These are phyloP conservation scores for Capronia americana DNA, from an alignment of 2,329 filamentous ascomycete species.

Conservation along the genomic window DNA sequence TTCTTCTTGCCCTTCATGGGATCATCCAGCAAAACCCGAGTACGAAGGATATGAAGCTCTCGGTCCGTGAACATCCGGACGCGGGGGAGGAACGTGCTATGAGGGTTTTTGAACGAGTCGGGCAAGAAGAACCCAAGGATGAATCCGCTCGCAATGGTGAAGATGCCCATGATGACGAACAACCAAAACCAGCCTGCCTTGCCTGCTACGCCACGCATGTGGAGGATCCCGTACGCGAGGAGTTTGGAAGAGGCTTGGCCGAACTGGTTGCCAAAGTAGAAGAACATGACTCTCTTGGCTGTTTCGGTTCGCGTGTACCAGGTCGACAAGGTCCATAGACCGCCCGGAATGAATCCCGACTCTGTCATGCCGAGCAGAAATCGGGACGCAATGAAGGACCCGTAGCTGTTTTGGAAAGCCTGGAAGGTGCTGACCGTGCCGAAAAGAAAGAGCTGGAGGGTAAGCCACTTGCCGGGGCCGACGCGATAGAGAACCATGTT, in stretches of 20 bases:
- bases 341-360: constrained; percentile 63
- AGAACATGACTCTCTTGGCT: constrained; percentile 60
- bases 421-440: constrained; percentile 63
- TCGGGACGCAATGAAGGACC: constrained; percentile 57
- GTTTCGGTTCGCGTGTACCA: constrained; percentile 63
- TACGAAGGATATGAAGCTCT: constrained; percentile 51
- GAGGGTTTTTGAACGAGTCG: constrained; percentile 54
- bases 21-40: constrained; percentile 54
- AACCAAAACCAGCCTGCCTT: constrained; percentile 65
- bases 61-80: constrained; percentile 48
- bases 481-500: constrained; percentile 60
- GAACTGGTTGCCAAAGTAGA: constrained; percentile 64
- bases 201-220: constrained; percentile 57
- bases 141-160: constrained; percentile 54
- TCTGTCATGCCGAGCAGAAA: constrained; percentile 62
- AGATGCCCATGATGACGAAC: constrained; percentile 60
- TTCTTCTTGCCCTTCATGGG: constrained; percentile 52
- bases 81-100: constrained; percentile 50
- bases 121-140: constrained; percentile 54
- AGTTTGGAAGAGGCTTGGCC: constrained; percentile 53
- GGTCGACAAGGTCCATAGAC: constrained; percentile 59
- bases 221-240: constrained; percentile 52
- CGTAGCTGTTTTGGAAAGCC: constrained; percentile 57
- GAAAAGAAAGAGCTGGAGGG: constrained; percentile 60
- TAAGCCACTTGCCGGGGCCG: constrained; percentile 61